Base-by-base conservation (phyloP, 2,329 filamentous ascomycete species). In the Neurospora sp. region DNA sequence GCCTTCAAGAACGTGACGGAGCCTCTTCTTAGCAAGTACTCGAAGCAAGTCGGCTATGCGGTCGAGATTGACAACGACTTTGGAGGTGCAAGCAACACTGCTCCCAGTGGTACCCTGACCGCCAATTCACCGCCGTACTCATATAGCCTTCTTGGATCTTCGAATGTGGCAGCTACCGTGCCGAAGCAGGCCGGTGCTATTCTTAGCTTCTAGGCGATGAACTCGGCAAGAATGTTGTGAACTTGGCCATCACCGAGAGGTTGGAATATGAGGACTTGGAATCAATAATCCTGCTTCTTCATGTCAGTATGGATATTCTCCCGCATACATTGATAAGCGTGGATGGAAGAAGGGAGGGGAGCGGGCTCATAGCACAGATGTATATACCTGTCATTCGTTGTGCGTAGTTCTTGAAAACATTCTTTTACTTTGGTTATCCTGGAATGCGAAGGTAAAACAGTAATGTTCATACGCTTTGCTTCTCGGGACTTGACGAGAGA, bases 91-190 rank as follows among this genome's bases (percentile, higher is more conserved):
- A 75, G 75, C 39, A 86, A 86, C 77, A 77, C 80, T 40, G 87
- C 86, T 5, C 81, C 82, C 8, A 75, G 78, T 68, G 84, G 85
- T 36, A 85, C 82, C n/a, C 79, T 88, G 66, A 83, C 78, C 68
- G 41, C 71, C 0, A 62, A 5, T 40, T 80, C 79, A 40, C 80
- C 86, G n/a, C 83, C 83, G 2, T 88, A 89, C 76, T 76, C 77
- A 52, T 88, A 89, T 79, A 80, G 78, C 40, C 79, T 84, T n/a
- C 77, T 88, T 67, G 86, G 84, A 2, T 82, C 82, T 3, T 78
- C 72, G 39, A 83, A 79, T 66, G 83, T 87, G 2, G 57, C 70
- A 6, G 43, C 28, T 5, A 67, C 17, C 23, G 71, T 74, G 1
- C 73, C 70, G 6, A 36, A 41, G 6, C 66, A 74, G 65, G 73